These are phyloP conservation scores for Plasmodium vivax DNA, from an alignment of 169 alveolate species.

Conservation along the genomic window DNA sequence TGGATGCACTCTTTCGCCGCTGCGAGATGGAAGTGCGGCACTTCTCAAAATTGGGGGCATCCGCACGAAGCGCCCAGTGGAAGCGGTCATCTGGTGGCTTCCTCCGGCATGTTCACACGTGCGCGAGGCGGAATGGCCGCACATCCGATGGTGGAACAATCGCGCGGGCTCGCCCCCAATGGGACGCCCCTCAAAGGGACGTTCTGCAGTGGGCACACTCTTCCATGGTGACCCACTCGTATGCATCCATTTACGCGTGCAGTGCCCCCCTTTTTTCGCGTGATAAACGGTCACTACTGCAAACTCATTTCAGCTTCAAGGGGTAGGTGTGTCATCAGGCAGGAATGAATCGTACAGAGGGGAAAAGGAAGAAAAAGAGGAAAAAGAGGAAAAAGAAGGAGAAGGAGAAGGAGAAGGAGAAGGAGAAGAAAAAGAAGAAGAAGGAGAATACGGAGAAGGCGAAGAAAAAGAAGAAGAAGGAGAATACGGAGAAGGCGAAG, in stretches of 20 bases:
- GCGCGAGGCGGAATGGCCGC: background rate
- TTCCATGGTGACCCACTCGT: background rate
- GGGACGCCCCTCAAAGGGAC: too few species aligned
- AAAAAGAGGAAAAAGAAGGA: background rate
- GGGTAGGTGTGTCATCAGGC: background rate
- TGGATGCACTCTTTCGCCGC: background rate
- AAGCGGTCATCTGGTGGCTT: background rate
- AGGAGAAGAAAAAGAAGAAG: background rate
- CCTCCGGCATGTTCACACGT: background rate
- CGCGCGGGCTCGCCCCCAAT: background rate
- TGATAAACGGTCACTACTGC: background rate
- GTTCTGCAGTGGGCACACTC: background rate
- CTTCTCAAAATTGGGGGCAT: background rate
- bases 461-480: background rate
- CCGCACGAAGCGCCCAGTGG: background rate
- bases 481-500: too few species aligned
- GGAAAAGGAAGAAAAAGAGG: background rate
- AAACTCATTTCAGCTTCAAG: background rate
- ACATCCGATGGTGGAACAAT: background rate
- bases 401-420: too few species aligned
- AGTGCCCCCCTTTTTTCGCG: background rate
- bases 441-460: background rate
- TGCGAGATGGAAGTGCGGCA: background rate
- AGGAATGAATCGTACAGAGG: background rate
- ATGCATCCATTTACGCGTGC: background rate